These are phyloP conservation scores for Jamesozyma jinghongensis DNA, from an alignment of 805 yeast species.

Conservation along the genomic window DNA sequence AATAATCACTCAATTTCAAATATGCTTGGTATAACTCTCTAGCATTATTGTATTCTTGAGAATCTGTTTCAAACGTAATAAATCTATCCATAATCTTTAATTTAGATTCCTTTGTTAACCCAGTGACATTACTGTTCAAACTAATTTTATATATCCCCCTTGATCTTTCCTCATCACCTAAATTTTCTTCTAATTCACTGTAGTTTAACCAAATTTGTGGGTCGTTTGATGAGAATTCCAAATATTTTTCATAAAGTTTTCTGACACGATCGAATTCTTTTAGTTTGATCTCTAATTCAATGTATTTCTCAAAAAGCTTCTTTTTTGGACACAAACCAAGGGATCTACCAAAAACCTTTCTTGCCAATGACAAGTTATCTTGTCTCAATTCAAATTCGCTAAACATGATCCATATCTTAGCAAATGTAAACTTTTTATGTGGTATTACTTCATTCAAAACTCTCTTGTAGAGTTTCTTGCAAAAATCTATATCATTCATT, in stretches of 20 bases:
- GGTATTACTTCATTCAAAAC: conserved; percentile 43
- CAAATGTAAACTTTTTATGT: conserved; percentile 53
- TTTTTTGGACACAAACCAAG: conserved; percentile 59
- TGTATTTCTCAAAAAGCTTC: conserved; percentile 54
- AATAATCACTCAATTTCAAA: conserved; percentile 26
- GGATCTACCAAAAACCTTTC: conserved; percentile 63
- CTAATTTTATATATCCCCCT: conserved; percentile 43
- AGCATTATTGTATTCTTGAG: conserved; percentile 47
- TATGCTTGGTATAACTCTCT: conserved; percentile 40
- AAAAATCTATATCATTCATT: conserved; percentile 33
- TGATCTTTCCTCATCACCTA: conserved; percentile 66
- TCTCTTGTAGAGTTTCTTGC: conserved; percentile 44
- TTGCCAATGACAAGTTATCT: conserved; percentile 40
- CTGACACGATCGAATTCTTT: conserved; percentile 79
- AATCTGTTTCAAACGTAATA: conserved; percentile 56
- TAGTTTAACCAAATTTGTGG: conserved; percentile 47
- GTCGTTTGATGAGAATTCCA: conserved; percentile 23
- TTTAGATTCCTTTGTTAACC: conserved; percentile 9
- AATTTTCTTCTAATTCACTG: conserved; percentile 55
- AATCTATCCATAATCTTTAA: conserved; percentile 31
- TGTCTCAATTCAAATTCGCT: conserved; percentile 70
- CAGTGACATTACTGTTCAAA: conserved; percentile 15
- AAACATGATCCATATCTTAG: conserved; percentile 62
- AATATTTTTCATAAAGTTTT: conserved; percentile 54
- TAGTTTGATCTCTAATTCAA: conserved; percentile 53